These are phyloP conservation scores for Epithemia pelagica DNA, from an alignment of 108 stramenopile species.

Conservation along the genomic window DNA sequence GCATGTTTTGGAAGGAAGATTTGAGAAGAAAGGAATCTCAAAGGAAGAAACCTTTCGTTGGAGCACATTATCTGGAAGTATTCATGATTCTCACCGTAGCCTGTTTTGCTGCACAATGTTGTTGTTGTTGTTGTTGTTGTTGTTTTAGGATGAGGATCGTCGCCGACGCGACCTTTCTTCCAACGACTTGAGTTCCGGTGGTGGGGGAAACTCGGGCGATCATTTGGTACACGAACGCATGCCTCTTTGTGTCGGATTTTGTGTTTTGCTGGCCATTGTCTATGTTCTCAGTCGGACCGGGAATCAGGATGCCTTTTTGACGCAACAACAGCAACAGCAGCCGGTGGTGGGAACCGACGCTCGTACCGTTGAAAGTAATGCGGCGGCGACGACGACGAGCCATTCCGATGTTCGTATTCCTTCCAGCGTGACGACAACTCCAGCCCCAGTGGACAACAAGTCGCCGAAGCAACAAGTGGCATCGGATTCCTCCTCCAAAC, in stretches of 20 bases:
- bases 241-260: constrained; percentile 82
- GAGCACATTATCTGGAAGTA: too few relatives aligned
- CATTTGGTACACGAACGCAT: constrained; percentile 69
- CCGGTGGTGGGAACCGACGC: not conserved
- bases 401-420: not conserved
- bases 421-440: not conserved
- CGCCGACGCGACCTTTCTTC: not conserved
- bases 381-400: not conserved
- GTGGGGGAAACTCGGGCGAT: constrained; percentile 3
- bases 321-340: constrained; percentile 9
- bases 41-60: too few relatives aligned
- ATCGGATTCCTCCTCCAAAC: not conserved
- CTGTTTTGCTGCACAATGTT: not conserved
- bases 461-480: not conserved
- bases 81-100: too few relatives aligned
- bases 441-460: not conserved
- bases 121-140: constrained; percentile 3
- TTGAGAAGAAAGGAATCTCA: not conserved
- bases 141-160: not conserved
- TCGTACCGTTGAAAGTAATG: not conserved
- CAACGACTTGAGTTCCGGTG: not conserved
- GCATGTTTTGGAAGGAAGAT: not conserved
- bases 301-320: constrained; percentile 24
- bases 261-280: constrained; percentile 81
- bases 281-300: constrained; percentile 78